Percentiles rank a stretch among this genome's conserved stretches.
Evolutionary conservation across 805 yeast species (phyloP).

Genomic region (Candida multigemmis): DNA sequence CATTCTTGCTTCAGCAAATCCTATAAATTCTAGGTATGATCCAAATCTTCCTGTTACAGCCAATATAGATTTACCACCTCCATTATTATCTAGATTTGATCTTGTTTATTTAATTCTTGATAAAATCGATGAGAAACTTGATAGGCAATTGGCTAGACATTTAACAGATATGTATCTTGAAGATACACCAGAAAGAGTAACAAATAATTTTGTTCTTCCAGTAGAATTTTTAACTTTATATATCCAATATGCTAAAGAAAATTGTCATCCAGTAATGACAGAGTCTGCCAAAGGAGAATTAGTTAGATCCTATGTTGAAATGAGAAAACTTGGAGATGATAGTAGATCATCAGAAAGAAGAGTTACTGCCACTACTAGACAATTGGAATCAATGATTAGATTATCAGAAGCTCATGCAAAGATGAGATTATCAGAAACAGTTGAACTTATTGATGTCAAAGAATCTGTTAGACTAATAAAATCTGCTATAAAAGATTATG

Average conservation of each 20-base stretch:
- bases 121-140: constrained; percentile 79
- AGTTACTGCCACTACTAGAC: constrained; percentile 97
- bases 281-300: constrained; percentile 75
- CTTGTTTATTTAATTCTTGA: constrained; percentile 87
- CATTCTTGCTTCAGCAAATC: constrained; percentile 92
- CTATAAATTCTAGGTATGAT: constrained; percentile 90
- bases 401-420: constrained; percentile 95
- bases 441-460: constrained; percentile 71
- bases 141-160: constrained; percentile 82
- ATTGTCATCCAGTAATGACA: constrained; percentile 70
- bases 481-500: constrained; percentile 94
- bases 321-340: constrained; percentile 93
- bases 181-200: constrained; percentile 69
- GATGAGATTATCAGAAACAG: constrained; percentile 71
- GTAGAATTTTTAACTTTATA: constrained; percentile 82
- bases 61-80: constrained; percentile 95
- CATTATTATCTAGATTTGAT: constrained; percentile 89
- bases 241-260: constrained; percentile 90
- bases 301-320: constrained; percentile 81
- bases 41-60: constrained; percentile 92
- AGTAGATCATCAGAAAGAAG: constrained; percentile 77
- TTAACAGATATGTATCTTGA: constrained; percentile 87
- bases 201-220: constrained; percentile 63
- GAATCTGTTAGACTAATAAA: constrained; percentile 92
- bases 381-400: constrained; percentile 91